These are phyloP conservation scores for Fraxinus nigra DNA, from an alignment of 305 asterid genomes.

Conservation along the genomic window DNA sequence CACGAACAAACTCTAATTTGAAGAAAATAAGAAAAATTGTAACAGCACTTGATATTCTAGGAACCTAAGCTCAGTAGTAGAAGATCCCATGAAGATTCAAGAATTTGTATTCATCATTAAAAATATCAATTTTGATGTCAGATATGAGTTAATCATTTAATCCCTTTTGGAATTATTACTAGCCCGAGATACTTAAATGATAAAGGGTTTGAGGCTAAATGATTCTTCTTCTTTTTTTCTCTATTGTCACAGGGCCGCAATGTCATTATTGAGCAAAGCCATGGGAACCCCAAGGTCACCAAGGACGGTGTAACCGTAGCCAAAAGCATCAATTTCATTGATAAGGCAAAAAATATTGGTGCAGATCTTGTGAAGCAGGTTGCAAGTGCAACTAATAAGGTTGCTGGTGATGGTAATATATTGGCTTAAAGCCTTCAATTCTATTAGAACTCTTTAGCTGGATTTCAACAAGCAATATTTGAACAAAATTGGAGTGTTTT, in stretches of 20 bases:
- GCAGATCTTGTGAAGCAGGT: slow-evolving; percentile 90
- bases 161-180: background rate
- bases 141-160: background rate
- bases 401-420: slow-evolving; percentile 87
- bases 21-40: background rate
- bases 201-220: background rate
- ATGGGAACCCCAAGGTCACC: slow-evolving; percentile 65
- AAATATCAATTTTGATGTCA: background rate
- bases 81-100: slow-evolving; percentile 7
- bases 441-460: background rate
- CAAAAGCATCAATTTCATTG: slow-evolving; percentile 61
- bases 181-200: slow-evolving; percentile 5
- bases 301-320: slow-evolving; percentile 95
- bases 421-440: slow-evolving; percentile 16
- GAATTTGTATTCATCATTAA: background rate
- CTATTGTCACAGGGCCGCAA: slow-evolving; percentile 60
- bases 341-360: slow-evolving; percentile 73
- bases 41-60: background rate
- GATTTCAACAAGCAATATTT: background rate
- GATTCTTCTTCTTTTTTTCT: slow-evolving; percentile 1
- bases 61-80: background rate
- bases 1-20: background rate
- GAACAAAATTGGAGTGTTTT: background rate
- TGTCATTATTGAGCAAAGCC: slow-evolving; percentile 64
- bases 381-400: slow-evolving; percentile 77